A percentile compares a stretch with the other conserved stretches of the same genome.
These are phyloP conservation scores for Dothideomycetes sp. DNA, from an alignment of 2,329 filamentous ascomycete genomes.

Conservation along the genomic window DNA sequence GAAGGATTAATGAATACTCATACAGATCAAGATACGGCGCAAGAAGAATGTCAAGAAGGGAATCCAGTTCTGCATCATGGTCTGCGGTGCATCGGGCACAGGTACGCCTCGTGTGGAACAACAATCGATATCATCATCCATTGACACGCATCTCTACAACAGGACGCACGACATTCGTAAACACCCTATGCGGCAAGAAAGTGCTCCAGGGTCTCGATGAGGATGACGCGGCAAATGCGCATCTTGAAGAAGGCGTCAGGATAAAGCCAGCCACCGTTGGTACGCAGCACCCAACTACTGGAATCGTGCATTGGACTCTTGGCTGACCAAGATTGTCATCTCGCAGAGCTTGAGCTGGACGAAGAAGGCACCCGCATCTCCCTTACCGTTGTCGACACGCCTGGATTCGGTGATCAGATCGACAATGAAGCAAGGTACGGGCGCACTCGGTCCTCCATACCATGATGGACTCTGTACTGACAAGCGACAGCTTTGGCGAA, in stretches of 20 bases:
- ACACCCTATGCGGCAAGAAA: slow-evolving; percentile 93
- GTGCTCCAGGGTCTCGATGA: slow-evolving; percentile 86
- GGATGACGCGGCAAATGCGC: slow-evolving; percentile 78
- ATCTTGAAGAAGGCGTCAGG: slow-evolving; percentile 92
- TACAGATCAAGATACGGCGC: slow-evolving; percentile 86
- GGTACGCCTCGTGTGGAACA: slow-evolving; percentile 47
- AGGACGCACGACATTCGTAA: slow-evolving; percentile 98
- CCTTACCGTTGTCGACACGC: slow-evolving; percentile 95
- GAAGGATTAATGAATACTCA: background rate
- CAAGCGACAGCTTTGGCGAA: slow-evolving; percentile 66
- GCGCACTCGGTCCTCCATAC: slow-evolving; percentile 31
- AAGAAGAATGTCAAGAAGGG: slow-evolving; percentile 99
- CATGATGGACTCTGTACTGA: slow-evolving; percentile 16
- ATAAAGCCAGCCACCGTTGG: slow-evolving; percentile 98
- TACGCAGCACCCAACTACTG: slow-evolving; percentile 34
- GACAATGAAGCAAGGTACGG: slow-evolving; percentile 85
- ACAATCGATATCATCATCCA: slow-evolving; percentile 5
- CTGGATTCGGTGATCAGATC: slow-evolving; percentile 96
- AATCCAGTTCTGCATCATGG: slow-evolving; percentile 99
- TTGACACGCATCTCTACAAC: slow-evolving; percentile 7
- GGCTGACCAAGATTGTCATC: background rate
- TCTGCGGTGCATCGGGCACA: slow-evolving; percentile 96
- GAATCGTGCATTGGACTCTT: background rate
- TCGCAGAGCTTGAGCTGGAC: slow-evolving; percentile 92
- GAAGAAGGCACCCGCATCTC: slow-evolving; percentile 98